Base-by-base conservation (phyloP, 345 rosid genomes). In the Cardiospermum halicacabum region DNA sequence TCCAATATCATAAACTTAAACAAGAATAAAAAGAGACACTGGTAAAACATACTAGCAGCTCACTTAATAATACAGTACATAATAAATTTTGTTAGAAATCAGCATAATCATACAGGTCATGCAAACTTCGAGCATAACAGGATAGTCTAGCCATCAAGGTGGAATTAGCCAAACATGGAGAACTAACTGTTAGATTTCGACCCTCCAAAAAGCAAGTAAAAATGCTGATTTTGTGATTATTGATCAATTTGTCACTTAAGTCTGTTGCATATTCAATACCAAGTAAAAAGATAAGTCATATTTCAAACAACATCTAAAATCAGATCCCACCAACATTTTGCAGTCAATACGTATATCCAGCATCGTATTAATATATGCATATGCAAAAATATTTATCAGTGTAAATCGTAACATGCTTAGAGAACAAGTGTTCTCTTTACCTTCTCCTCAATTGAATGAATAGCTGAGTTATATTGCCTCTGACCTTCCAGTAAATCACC, bases 401-500 rank as follows among this genome's bases (percentile, higher is more conserved):
- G 32, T 42, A 56, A 3, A 66, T 16, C 32, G 45, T 18, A 55
- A 56, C 58, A 42, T 12, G 18, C 34, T 4, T 34, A 59, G 19
- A 66, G 24, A 62, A 16, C 16, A 53, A 69, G 67, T 37, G 59
- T 55, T 32, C 3, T 51, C 51, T 61, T 71, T 85, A 91, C 99
- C 92, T 78, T 78, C 81, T 95, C 99, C 78, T 95, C 90, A 68
- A 91, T 91, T 40, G 96, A 71, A 74, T 95, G 99, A 63, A 95
- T 95, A 68, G 96, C 96, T 0, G 89, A 89, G 84, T 95, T 83
- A 71, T 95, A 95, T 73, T 91, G 97, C 73, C 97, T 79, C 79
- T 95, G 99, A 54, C 99, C 99, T 82, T 95, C 86, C 45, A 95
- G 96, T 68, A 91, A 79, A 74, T 91, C 99, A 61, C 74, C 77